Evolutionary conservation across 2,329 filamentous ascomycete genomes (phyloP), one percentile per base, ranked within the genome.

Genomic region (Penicillium concentricum): DNA sequence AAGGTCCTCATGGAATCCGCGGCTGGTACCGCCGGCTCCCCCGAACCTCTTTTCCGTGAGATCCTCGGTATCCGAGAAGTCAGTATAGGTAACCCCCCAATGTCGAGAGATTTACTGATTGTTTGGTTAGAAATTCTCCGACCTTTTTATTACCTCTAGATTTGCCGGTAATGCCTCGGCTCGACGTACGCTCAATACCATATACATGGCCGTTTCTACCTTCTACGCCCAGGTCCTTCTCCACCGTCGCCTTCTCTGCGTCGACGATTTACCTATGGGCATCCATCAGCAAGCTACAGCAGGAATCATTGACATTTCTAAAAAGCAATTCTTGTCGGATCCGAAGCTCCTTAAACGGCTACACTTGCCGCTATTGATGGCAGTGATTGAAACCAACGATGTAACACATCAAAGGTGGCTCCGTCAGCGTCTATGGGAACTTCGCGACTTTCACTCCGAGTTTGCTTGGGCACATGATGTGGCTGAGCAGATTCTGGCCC

Each of bases 101-200:
- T 34, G 5, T 28, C 7, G 13, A 12, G 7, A 34, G 18, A 41
- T 12, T 39, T 34, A 9, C 49, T 59, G n/a, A 61, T 26, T 12
- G 15, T 32, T 5, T 16, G 0, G 15, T 26, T 42, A 75, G 73
- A 67, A 66, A 64, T 75, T 66, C 39, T 71, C 70, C 37, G 73
- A 75, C 53, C 57, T 75, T 16, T 72, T 74, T 22, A 63, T 73
- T 30, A 73, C 71, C 4, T 70, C 71, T 18, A 73, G 66, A 50
- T 67, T 71, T 39, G 66, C 71, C 16, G 64, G 64, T 1, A 51
- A 61, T 2, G 58, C 64, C 38, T 72, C 70, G 3, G 65, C 66
- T 18, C 65, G 69, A 32, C 71, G 72, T 39, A 70, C 72, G 2
- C 59, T 74, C 18, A 69, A 70, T 58, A 75, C 72, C 2, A 72